phyloP scores from a whole-genome alignment of 331 rosid genomes.

The Pyrus hybrid region DNA sequence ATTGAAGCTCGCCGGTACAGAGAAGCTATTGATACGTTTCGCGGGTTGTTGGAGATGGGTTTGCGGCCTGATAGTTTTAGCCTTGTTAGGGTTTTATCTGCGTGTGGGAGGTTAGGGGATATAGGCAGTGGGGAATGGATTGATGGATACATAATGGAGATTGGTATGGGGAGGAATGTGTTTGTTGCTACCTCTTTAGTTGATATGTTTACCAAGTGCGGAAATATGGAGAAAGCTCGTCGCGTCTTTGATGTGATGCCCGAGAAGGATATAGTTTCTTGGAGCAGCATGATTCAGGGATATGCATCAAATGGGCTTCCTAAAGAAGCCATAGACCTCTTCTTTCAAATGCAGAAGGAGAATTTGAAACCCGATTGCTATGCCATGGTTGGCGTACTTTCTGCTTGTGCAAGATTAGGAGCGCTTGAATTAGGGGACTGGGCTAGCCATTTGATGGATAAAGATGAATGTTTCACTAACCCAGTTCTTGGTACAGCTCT shows the following conservation, averaged over 20 bases:
- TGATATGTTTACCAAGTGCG: slow-evolving; percentile 57
- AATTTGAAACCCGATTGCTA: slow-evolving; percentile 46
- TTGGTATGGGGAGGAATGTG: slow-evolving; percentile 36
- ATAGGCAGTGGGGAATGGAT: slow-evolving; percentile 53
- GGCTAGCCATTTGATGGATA: slow-evolving; percentile 42
- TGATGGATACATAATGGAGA: slow-evolving; percentile 34
- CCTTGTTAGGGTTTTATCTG: slow-evolving; percentile 41
- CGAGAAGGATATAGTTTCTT: slow-evolving; percentile 59
- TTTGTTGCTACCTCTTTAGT: slow-evolving; percentile 61
- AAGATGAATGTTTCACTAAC: slow-evolving; percentile 34
- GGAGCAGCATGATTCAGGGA: slow-evolving; percentile 73
- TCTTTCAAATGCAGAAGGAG: slow-evolving; percentile 52
- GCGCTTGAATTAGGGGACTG: slow-evolving; percentile 50
- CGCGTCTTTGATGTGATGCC: slow-evolving; percentile 39
- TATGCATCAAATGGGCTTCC: slow-evolving; percentile 57
- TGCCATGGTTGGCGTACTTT: slow-evolving; percentile 62
- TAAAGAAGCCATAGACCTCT: slow-evolving; percentile 45
- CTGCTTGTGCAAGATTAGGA: slow-evolving; percentile 63
- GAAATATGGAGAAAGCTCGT: slow-evolving; percentile 51
- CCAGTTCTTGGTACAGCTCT: slow-evolving; percentile 65
- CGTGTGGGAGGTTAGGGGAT: slow-evolving; percentile 49
- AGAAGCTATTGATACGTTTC: slow-evolving; percentile 44
- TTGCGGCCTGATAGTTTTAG: slow-evolving; percentile 54
- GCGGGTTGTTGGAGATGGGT: slow-evolving; percentile 45
- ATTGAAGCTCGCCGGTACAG: slow-evolving; percentile 24